These are phyloP conservation scores for Exophiala sideris DNA, from an alignment of 2,329 filamentous ascomycete species.

Conservation along the genomic window DNA sequence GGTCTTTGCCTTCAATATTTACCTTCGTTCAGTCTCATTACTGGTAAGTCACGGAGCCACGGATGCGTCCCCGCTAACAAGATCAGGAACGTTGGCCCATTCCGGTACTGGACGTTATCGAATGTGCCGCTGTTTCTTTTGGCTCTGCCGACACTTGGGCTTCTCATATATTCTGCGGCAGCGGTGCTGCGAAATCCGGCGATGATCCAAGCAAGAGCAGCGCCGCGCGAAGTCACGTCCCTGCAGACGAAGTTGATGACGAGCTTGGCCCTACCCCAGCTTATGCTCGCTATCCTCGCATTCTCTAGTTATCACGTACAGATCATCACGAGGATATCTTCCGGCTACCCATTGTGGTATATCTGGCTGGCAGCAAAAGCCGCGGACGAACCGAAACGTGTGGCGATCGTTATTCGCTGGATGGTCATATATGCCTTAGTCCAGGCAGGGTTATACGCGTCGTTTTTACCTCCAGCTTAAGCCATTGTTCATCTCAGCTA, in stretches of 20 bases:
- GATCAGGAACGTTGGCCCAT: slow-evolving; percentile 76
- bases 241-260: slow-evolving; percentile 17
- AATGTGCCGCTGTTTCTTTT: slow-evolving; percentile 87
- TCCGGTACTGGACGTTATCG: slow-evolving; percentile 83
- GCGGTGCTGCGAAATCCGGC: slow-evolving; percentile 9
- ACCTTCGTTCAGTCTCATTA: slow-evolving; percentile 84
- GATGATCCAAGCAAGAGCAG: not conserved
- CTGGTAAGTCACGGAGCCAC: slow-evolving; percentile 60
- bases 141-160: slow-evolving; percentile 69
- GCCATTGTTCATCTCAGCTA: no score
- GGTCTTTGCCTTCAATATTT: slow-evolving; percentile 79
- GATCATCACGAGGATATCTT: slow-evolving; percentile 84
- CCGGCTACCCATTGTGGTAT: slow-evolving; percentile 87
- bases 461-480: slow-evolving; percentile 84
- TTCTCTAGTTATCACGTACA: slow-evolving; percentile 86
- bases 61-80: slow-evolving; percentile 14
- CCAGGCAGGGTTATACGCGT: slow-evolving; percentile 80
- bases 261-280: slow-evolving; percentile 67
- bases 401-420: slow-evolving; percentile 53
- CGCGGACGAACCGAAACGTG: slow-evolving; percentile 1
- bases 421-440: slow-evolving; percentile 80
- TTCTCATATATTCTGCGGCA: slow-evolving; percentile 62
- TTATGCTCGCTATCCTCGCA: slow-evolving; percentile 67
- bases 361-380: slow-evolving; percentile 57
- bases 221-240: slow-evolving; percentile 1